Base-by-base conservation (phyloP, 78 protist genomes). In the Parvularia atlantis region DNA sequence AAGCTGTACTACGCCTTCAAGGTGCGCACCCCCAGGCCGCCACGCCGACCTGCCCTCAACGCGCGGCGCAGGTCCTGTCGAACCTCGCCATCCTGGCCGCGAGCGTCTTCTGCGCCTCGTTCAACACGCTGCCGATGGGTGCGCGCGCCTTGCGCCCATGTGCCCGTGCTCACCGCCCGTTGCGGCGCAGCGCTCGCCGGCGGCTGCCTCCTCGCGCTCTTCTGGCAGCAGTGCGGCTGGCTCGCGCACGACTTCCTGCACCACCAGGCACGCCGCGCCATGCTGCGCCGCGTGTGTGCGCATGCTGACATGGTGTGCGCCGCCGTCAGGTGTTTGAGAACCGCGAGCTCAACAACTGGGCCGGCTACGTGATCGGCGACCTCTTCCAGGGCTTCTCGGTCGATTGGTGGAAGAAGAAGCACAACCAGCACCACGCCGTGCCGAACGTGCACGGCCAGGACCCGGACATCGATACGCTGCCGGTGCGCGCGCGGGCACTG, bases 361-460 rank as follows among this genome's bases (percentile, higher is more conserved):
- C 2, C 59, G 14, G 35, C 59, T 20, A 6, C 14, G 26, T 53
- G 11, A 20, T 53, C 33, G 59, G 59, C 59, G 10, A 30, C 48
- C n/a, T 20, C 14, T 0, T 1, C 44, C 53, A 37, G 67, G 67
- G 67, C 17, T 62, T 40, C 53, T 16, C 37, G 0, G 31, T 40
- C 35, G 31, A 3, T 13, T 62, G 67, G 67, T 62, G 67, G 67
- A 40, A 5, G 67, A 37, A 41, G 53, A 62, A 62, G 52, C 67
- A 62, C 67, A 62, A 62, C 52, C 10, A 52, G 24, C 67, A 62
- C 67, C 67, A 62, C 52, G 67, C 67, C 22, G 53, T 62, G 36
- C 67, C 67, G 24, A 62, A 62, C 67, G 16, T 62, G 7, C 39
- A 28, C 19, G 53, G 41, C 43, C 17, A 4, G 1, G 44, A 35